Percentiles rank a stretch among this genome's conserved stretches.
phyloP scores from a whole-genome alignment of 2,329 filamentous ascomycete species.

The Cytospora mali region DNA sequence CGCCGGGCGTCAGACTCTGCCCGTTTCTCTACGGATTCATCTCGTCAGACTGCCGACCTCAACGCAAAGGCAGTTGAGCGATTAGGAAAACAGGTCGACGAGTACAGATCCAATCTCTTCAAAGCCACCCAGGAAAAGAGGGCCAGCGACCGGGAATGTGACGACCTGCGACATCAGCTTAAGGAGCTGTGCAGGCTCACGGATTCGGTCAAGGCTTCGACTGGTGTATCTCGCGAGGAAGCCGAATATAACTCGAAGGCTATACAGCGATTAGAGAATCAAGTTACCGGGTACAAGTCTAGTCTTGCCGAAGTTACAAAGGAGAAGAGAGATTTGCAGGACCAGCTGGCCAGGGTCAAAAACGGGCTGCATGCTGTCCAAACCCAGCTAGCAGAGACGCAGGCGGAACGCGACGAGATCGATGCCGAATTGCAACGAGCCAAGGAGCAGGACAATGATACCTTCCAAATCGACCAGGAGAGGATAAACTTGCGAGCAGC shows the following conservation, averaged over 20 bases:
- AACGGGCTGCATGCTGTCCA: conserved; percentile 63
- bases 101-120: conserved; percentile 69
- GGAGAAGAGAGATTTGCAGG: conserved; percentile 66
- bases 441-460: conserved; percentile 58
- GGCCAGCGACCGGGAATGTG: conserved; percentile 49
- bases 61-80: conserved; percentile 50
- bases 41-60: conserved; percentile 40
- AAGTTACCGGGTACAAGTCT: conserved; percentile 59
- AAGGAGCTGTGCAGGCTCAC: conserved; percentile 35
- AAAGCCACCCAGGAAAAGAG: conserved; percentile 56
- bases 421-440: conserved; percentile 60
- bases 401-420: conserved; percentile 69
- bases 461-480: conserved; percentile 65
- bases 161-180: conserved; percentile 49
- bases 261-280: conserved; percentile 56
- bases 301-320: conserved; percentile 58
- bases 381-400: conserved; percentile 57
- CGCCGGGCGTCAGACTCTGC: conserved; percentile 35
- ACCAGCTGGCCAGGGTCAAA: conserved; percentile 61
- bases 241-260: conserved; percentile 43
- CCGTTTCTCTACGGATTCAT: conserved; percentile 36
- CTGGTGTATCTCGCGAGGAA: conserved; percentile 38
- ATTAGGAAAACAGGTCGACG: conserved; percentile 58
- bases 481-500: conserved; percentile 67
- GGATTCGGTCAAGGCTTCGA: conserved; percentile 37